Evolutionary conservation across 2,329 filamentous ascomycete genomes (phyloP).

Genomic region (Lachnellula occidentalis): DNA sequence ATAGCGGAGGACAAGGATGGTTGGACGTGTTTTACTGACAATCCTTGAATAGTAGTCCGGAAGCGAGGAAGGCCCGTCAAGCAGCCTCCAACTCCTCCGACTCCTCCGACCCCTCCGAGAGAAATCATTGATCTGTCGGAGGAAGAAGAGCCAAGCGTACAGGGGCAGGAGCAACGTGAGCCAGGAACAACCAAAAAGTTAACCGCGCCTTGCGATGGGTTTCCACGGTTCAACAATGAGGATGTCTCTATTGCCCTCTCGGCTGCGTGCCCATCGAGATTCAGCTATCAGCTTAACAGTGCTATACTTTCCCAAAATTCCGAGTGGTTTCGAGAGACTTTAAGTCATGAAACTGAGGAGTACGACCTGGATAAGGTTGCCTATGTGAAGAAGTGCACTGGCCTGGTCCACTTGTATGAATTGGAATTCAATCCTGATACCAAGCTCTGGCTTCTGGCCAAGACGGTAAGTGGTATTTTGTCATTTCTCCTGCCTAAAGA

Average conservation of each 20-base stretch:
- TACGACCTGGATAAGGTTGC: not conserved
- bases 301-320: conserved; percentile 3
- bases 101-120: not conserved
- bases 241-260: too few species aligned
- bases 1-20: too few species aligned
- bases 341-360: not conserved
- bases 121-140: not conserved
- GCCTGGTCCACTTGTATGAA: conserved; percentile 3
- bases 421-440: not conserved
- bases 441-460: not conserved
- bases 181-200: not conserved
- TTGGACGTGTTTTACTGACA: too few species aligned
- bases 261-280: not conserved
- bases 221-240: not conserved
- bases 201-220: not conserved
- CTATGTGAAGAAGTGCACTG: not conserved
- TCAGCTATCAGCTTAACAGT: conserved; percentile 7
- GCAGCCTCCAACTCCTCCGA: too few species aligned
- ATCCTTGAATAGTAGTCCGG: too few species aligned
- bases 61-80: too few species aligned
- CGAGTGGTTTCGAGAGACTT: conserved; percentile 6
- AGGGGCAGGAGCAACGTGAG: not conserved
- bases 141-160: not conserved
- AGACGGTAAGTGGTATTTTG: conserved; percentile 3
- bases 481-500: not conserved